A percentile compares a stretch with the other conserved stretches of the same genome.
Conservation (phyloP, 768 basidiomycete species). For the Mycena belliarum region DNA sequence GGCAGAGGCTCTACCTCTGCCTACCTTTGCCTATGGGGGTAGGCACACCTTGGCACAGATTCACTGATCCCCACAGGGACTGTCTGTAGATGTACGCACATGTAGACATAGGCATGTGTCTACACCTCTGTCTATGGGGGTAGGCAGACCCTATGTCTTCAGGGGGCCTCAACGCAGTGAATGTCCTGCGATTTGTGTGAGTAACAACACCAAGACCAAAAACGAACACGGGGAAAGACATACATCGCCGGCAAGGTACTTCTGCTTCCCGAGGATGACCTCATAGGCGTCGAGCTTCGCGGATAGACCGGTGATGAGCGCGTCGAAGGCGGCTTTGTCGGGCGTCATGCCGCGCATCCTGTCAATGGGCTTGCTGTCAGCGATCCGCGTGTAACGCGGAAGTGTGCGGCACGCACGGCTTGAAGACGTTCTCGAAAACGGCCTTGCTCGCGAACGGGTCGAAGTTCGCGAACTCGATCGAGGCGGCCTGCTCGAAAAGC, state of each 20-base stretch:
- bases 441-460: not conserved
- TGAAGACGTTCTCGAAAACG: not conserved
- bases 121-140: too few species aligned
- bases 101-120: too few species aligned
- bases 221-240: not conserved
- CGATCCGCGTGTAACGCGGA: not conserved
- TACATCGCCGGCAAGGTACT: constrained; percentile 37
- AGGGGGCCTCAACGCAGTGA: too few species aligned
- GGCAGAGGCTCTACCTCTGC: too few species aligned
- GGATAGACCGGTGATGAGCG: constrained; percentile 31
- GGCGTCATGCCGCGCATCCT: constrained; percentile 23
- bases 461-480: constrained; percentile 12
- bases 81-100: too few species aligned
- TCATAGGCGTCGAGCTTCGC: constrained; percentile 53
- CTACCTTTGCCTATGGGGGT: too few species aligned
- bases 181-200: not conserved
- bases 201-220: not conserved
- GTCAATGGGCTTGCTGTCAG: not conserved
- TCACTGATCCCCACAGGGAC: too few species aligned
- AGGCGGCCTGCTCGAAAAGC: constrained; percentile 24
- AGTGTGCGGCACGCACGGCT: constrained; percentile 1
- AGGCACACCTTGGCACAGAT: too few species aligned
- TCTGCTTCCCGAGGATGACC: constrained; percentile 49
- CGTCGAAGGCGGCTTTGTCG: constrained; percentile 28
- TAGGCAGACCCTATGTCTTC: too few species aligned